Base-by-base conservation (phyloP, 768 basidiomycete species). In the Clathrus columnatus region DNA sequence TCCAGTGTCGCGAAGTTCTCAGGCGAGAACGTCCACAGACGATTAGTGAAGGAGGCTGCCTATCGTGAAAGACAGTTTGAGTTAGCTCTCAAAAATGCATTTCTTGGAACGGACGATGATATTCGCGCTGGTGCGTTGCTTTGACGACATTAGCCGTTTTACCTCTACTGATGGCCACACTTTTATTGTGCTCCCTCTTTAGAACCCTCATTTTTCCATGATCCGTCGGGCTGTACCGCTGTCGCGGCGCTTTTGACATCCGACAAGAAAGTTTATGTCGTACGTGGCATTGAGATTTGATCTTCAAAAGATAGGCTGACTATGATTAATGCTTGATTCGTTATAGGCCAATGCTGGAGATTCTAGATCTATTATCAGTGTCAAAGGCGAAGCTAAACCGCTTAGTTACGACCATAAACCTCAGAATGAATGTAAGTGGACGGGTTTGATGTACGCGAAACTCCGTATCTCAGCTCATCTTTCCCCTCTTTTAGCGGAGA, bases 321-420 rank as follows among this genome's bases (percentile, higher is more conserved):
- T 36, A 49, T 14, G 47, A 28, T 27, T 26, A 30, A 23, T 17
- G 27, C 51, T 18, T 59, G 28, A 2, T 47, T 51, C 55, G 26
- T 46, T 54, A 5, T 64, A 97, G 95, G 96, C 96, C 21, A 99
- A 99, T 68, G 91, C 96, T 21, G 96, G 96, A 42, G 96, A 99
- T 71, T 98, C 96, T 11, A 76, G 96, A 63, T 85, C 88, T 18
- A 91, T 99, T 23, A 74, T 99, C 59, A 81, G 85, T 30, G 71
- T 88, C 59, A 86, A 85, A 62, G 96, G 96, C 1, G 79, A 84
- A 63, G 94, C 83, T 16, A 90, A 94, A 64, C 79, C 90, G 17
- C 74, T 99, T 59, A 95, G 92, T 63, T 86, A 81, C 63, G 96
- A 99, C 68, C 96, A 99, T 69, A 99, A 99, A 68, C 96, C 96